Conservation (phyloP, 371 early-diverging fungal species). For the Mucor piriformis region DNA sequence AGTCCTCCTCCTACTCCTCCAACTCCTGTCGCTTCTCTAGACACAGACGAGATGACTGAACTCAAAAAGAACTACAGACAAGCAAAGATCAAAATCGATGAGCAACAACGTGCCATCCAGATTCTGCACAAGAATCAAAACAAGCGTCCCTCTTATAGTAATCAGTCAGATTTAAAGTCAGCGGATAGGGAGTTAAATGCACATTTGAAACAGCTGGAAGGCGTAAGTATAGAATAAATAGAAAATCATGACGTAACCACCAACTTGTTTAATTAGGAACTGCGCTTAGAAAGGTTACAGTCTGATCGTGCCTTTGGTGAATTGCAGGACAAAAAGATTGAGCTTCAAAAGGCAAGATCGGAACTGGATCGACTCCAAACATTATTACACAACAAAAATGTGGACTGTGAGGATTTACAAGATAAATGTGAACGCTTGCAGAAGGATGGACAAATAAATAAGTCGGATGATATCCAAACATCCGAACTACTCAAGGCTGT, state of each 20-base stretch:
- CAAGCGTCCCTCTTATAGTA: neutral
- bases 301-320: slow-evolving; percentile 34
- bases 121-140: neutral
- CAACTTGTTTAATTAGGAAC: slow-evolving; percentile 2
- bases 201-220: slow-evolving; percentile 14
- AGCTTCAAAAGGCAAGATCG: slow-evolving; percentile 30
- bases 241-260: neutral
- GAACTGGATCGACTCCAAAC: slow-evolving; percentile 28
- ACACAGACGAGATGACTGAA: slow-evolving; percentile 5
- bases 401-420: slow-evolving; percentile 29
- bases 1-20: slow-evolving; percentile 8
- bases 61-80: slow-evolving; percentile 22
- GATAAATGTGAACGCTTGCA: slow-evolving; percentile 22
- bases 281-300: slow-evolving; percentile 27
- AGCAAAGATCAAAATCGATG: slow-evolving; percentile 36
- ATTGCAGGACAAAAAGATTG: slow-evolving; percentile 35
- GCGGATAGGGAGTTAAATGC: too few species aligned
- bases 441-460: slow-evolving; percentile 11
- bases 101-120: slow-evolving; percentile 37
- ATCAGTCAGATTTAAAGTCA: neutral
- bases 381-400: slow-evolving; percentile 31
- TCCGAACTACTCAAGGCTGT: slow-evolving; percentile 3
- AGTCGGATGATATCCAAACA: neutral
- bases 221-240: neutral
- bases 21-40: slow-evolving; percentile 1